Base-by-base conservation (phyloP, 2,329 filamentous ascomycete genomes). In the Pseudocercospora musae region DNA sequence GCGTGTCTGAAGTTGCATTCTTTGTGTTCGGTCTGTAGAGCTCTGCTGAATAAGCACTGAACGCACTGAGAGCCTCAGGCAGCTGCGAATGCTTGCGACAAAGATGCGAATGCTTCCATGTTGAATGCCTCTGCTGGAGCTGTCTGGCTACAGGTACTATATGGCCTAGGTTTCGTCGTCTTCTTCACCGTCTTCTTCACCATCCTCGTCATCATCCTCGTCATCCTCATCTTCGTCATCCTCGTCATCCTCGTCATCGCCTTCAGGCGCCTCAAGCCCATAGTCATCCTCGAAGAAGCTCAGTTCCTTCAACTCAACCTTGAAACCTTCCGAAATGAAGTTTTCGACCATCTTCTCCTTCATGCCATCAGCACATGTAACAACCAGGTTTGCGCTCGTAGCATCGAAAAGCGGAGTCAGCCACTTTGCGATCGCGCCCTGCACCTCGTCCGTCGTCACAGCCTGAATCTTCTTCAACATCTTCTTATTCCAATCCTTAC, bases 281-380 rank as follows among this genome's bases (percentile, higher is more conserved):
- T 98, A 98, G 71, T 92, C 91, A 66, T 97, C 91, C 75, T 96
- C 87, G 76, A 96, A 98, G 70, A 90, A 84, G 46, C 87, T 86
- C 55, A 98, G 81, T 27, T 88, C 82, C 72, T 88, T 88, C 42
- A 90, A 83, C 72, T 91, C 84, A 0, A 89, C 89, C 74, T 88
- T 88, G 80, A 96, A 99, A 0, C 92, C 92, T 60, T 87, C 87
- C 1, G 80, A 81, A 68, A 86, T 83, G 70, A 98, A 91, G 1
- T 89, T 87, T 68, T 87, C 87, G 70, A 89, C 85, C 69, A 96
- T 86, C 63, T 84, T 91, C 82, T 96, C 91, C 70, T 88, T 83
- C 85, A 97, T 89, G 54, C 92, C 85, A 15, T 89, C 89, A 20
- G 92, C 90, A 74, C 94, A 97, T 7, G 94, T 96, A 57, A 97